Conservation (phyloP, 305 asterid genomes). For the Ruellia speciosa region DNA sequence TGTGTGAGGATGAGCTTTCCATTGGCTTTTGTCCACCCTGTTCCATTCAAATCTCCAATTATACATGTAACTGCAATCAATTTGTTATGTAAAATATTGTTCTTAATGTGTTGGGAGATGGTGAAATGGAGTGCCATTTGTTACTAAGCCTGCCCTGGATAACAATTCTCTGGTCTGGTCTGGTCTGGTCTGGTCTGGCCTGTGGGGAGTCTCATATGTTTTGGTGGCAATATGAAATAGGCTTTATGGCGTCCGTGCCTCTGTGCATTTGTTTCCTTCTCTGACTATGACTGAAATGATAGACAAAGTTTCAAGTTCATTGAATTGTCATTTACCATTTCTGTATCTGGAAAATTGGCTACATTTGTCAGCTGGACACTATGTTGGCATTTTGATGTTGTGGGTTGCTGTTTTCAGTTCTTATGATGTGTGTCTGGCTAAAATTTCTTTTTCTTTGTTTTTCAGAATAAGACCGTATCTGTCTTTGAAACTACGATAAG, state of each 20-base stretch:
- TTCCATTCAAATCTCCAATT: neutral
- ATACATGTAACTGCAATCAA: constrained; percentile 11
- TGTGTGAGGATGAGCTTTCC: constrained; percentile 22
- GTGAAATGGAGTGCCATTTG: neutral
- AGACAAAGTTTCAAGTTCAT: constrained; percentile 5
- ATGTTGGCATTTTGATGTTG: too few relatives aligned
- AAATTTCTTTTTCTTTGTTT: constrained; percentile 10
- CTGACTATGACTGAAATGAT: neutral
- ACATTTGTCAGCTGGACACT: too few relatives aligned
- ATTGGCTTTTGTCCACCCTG: constrained; percentile 9
- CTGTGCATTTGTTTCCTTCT: too few relatives aligned
- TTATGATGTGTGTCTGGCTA: too few relatives aligned
- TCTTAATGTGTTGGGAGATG: neutral
- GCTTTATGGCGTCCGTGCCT: too few relatives aligned
- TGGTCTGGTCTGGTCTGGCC: too few relatives aligned
- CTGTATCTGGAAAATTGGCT: too few relatives aligned
- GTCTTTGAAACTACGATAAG: constrained; percentile 93
- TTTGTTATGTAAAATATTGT: neutral
- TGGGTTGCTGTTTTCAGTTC: too few relatives aligned
- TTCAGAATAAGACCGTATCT: constrained; percentile 96
- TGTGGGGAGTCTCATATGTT: too few relatives aligned
- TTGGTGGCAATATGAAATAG: too few relatives aligned
- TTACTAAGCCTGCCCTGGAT: too few relatives aligned
- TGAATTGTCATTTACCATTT: neutral
- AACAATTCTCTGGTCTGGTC: too few relatives aligned